A percentile compares a stretch with the other conserved stretches of the same genome.
phyloP scores from a whole-genome alignment of 2,329 filamentous ascomycete genomes.

The Hysterium pulicare region DNA sequence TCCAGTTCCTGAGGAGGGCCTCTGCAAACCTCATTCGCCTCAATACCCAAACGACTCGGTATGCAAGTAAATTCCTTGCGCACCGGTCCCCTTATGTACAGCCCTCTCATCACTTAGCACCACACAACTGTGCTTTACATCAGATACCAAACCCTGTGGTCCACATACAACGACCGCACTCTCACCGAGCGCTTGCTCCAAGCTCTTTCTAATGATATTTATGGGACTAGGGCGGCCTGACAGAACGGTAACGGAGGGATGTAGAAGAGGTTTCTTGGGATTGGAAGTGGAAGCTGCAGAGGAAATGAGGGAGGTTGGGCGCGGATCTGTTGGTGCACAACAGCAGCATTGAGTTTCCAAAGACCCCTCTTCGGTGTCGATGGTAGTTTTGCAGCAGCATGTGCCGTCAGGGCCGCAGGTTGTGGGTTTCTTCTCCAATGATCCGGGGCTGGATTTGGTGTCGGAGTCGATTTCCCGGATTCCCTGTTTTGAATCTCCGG shows the following conservation, averaged over 20 bases:
- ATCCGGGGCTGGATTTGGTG: constrained; percentile 5
- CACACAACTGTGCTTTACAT: constrained; percentile 54
- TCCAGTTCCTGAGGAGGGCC: too few relatives aligned
- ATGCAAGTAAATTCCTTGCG: constrained; percentile 61
- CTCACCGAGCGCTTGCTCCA: constrained; percentile 60
- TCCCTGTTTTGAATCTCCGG: constrained; percentile 16
- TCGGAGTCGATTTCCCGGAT: constrained; percentile 21
- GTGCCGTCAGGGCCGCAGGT: constrained; percentile 24
- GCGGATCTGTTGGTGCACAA: constrained; percentile 28
- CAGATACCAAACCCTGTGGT: constrained; percentile 52
- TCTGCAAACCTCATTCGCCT: too few relatives aligned
- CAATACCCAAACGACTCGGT: constrained; percentile 56
- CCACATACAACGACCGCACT: constrained; percentile 63
- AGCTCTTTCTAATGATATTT: constrained; percentile 51
- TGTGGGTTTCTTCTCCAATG: constrained; percentile 20
- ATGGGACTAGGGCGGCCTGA: constrained; percentile 53
- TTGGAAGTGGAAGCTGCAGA: constrained; percentile 8
- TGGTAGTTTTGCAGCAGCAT: constrained; percentile 50
- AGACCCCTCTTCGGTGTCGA: constrained; percentile 46
- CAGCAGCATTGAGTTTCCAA: constrained; percentile 29
- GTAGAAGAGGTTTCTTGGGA: constrained; percentile 19
- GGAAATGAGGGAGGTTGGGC: constrained; percentile 2
- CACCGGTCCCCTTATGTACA: constrained; percentile 64
- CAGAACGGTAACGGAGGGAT: constrained; percentile 36
- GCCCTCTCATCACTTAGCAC: constrained; percentile 61